Percentiles rank a stretch among this genome's conserved stretches.
phyloP scores from a whole-genome alignment of 2,329 filamentous ascomycete genomes.

The Bipolaris gigantea region DNA sequence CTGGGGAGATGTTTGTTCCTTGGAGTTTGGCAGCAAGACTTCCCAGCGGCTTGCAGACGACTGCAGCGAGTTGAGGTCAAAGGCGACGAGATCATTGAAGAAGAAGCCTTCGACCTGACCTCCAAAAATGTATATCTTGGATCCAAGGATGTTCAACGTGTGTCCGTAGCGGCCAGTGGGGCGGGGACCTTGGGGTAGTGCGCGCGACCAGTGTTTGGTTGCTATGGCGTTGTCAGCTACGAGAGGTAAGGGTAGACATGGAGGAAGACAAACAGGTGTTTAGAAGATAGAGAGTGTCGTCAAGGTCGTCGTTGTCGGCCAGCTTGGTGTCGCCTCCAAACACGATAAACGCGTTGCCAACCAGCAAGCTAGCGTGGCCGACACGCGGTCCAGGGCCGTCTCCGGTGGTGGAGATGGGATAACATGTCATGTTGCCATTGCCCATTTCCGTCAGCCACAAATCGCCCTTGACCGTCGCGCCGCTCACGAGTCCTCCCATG shows the following conservation, averaged over 20 bases:
- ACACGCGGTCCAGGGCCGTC: slow-evolving; percentile 95
- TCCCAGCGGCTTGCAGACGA: slow-evolving; percentile 93
- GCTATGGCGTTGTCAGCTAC: slow-evolving; percentile 58
- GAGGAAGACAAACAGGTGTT: slow-evolving; percentile 81
- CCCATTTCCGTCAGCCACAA: slow-evolving; percentile 97
- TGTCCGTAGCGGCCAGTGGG: slow-evolving; percentile 94
- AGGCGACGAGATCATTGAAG: slow-evolving; percentile 95
- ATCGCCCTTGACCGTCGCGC: slow-evolving; percentile 93
- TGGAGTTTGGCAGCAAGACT: slow-evolving; percentile 76
- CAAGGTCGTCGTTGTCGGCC: slow-evolving; percentile 85
- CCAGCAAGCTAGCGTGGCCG: slow-evolving; percentile 88
- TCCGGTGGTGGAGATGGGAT: slow-evolving; percentile 85
- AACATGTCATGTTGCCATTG: slow-evolving; percentile 79
- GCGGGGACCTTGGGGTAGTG: slow-evolving; percentile 80
- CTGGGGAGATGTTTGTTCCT: slow-evolving; percentile 52
- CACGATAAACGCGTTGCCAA: slow-evolving; percentile 98
- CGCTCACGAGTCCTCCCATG: slow-evolving; percentile 95
- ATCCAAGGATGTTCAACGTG: slow-evolving; percentile 92
- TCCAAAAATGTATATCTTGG: slow-evolving; percentile 96
- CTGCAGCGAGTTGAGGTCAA: slow-evolving; percentile 93
- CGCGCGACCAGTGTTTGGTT: slow-evolving; percentile 96
- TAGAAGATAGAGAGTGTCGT: slow-evolving; percentile 93
- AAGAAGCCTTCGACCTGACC: slow-evolving; percentile 97
- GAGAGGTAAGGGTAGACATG: background rate
- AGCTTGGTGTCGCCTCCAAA: slow-evolving; percentile 98